These are phyloP conservation scores for Cystofilobasidium ferigula DNA, from an alignment of 768 basidiomycete genomes.

Conservation along the genomic window DNA sequence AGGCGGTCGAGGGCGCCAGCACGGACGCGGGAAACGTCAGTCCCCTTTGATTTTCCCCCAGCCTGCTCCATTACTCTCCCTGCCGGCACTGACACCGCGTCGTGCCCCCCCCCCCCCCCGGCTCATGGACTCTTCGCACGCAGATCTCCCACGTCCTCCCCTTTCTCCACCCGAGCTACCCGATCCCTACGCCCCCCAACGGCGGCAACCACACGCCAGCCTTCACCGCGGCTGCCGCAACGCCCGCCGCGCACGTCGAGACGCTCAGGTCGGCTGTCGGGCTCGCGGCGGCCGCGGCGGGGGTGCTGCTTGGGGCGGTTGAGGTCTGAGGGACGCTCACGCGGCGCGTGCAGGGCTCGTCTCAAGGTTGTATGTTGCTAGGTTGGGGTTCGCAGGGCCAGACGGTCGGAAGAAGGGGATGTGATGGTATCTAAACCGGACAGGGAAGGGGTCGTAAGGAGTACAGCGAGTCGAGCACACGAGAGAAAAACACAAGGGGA, in stretches of 20 bases:
- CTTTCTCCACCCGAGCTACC: conserved; percentile 12
- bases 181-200: neutral
- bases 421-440: no score
- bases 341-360: no score
- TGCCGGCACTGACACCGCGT: no score
- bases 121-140: neutral
- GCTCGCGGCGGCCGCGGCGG: conserved; percentile 28
- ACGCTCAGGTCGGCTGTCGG: conserved; percentile 31
- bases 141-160: conserved; percentile 18
- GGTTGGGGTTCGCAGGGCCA: no score
- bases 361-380: no score
- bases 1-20: conserved; percentile 17
- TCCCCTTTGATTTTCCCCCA: neutral
- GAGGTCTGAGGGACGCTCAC: no score
- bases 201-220: conserved; percentile 17
- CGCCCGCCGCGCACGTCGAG: conserved; percentile 31
- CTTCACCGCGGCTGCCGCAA: conserved; percentile 29
- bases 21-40: conserved; percentile 31
- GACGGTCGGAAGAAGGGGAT: no score
- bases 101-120: neutral
- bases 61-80: neutral
- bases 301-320: conserved; percentile 28
- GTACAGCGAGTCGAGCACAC: no score
- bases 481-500: no score
- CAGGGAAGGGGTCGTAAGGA: no score